A percentile compares a stretch with the other conserved stretches of the same genome.
phyloP scores from a whole-genome alignment of 345 rosid genomes.

The Eucalyptus pumila region DNA sequence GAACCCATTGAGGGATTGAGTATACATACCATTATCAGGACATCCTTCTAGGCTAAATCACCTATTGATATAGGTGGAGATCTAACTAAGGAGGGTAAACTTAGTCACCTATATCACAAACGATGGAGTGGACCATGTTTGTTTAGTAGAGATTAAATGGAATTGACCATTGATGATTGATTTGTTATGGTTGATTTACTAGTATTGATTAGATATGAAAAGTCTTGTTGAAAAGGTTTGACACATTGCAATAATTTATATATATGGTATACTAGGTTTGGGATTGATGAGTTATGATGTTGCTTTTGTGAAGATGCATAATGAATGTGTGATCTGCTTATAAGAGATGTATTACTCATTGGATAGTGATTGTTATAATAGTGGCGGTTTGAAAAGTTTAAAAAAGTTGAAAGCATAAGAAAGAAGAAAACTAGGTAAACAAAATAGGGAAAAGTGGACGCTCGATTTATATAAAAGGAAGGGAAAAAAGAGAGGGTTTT shows the following conservation, averaged over 20 bases:
- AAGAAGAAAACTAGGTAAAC: too few relatives aligned
- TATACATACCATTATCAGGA: not conserved
- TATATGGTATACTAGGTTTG: not conserved
- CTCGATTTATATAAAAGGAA: too few relatives aligned
- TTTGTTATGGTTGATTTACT: not conserved
- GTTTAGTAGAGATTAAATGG: not conserved
- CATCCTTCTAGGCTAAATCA: not conserved
- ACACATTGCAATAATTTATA: not conserved
- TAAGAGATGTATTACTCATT: not conserved
- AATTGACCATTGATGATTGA: not conserved
- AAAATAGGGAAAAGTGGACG: not conserved
- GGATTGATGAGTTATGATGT: not conserved
- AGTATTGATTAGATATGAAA: not conserved
- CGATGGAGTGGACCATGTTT: not conserved
- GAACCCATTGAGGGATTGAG: not conserved
- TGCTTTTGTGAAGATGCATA: too few relatives aligned
- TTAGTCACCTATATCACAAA: too few relatives aligned
- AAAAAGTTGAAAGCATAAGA: not conserved
- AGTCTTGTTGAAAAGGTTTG: not conserved
- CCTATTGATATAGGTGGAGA: not conserved
- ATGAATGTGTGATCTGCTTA: not conserved
- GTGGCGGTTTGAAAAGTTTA: not conserved
- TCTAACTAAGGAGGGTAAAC: not conserved
- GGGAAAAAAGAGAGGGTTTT: not conserved
- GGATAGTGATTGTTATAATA: not conserved